Conservation (phyloP, 2,329 filamentous ascomycete species). For the Paracamarosporium sp. region DNA sequence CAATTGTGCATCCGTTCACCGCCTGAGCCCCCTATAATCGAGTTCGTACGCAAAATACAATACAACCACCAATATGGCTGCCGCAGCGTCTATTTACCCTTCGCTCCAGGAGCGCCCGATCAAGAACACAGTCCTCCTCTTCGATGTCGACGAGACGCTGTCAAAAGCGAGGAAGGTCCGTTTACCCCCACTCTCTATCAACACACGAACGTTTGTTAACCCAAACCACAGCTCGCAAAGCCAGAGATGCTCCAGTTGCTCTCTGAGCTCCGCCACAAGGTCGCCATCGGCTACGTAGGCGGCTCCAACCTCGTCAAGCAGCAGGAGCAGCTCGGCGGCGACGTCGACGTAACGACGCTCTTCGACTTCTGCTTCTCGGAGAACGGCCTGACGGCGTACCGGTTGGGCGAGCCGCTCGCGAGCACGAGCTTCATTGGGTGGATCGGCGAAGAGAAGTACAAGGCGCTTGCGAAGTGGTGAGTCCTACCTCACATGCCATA, state of each 20-base stretch:
- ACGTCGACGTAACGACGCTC: conserved; percentile 74
- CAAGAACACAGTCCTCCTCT: conserved; percentile 92
- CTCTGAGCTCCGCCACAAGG: conserved; percentile 80
- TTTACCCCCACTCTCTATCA: background rate
- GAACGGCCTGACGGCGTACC: conserved; percentile 92
- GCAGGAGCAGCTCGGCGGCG: conserved; percentile 87
- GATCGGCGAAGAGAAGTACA: conserved; percentile 87
- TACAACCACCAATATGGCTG: conserved; percentile 39
- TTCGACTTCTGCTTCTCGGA: conserved; percentile 99
- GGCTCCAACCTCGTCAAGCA: conserved; percentile 93
- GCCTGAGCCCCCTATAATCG: background rate
- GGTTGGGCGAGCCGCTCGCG: conserved; percentile 76
- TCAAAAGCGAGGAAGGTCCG: conserved; percentile 78
- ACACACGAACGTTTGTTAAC: conserved; percentile 17
- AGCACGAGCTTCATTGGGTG: conserved; percentile 88
- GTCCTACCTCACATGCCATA: conserved; percentile 5
- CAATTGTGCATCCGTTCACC: background rate
- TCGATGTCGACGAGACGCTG: conserved; percentile 95
- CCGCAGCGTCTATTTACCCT: conserved; percentile 64
- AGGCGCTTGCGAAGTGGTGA: conserved; percentile 72
- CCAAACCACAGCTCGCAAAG: conserved; percentile 63
- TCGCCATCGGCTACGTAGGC: conserved; percentile 90
- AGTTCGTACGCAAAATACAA: background rate
- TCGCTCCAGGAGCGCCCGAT: conserved; percentile 83
- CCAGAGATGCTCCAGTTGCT: conserved; percentile 86